phyloP scores from a whole-genome alignment of 176 grass and related monocot genomes.

The Alloteropsis semialata region DNA sequence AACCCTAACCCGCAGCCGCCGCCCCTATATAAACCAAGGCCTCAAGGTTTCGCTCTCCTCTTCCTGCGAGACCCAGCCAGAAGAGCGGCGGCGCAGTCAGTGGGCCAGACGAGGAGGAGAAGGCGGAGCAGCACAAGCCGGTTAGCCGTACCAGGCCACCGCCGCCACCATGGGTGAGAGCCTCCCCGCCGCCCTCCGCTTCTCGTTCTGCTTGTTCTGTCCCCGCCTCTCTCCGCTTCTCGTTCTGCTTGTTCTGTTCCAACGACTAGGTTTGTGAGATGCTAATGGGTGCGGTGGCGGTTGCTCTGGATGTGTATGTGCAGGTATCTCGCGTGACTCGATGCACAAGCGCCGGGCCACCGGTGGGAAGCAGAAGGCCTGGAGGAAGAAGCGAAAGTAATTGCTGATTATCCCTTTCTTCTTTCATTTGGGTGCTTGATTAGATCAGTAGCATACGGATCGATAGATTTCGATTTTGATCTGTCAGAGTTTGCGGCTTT shows the following conservation, averaged over 20 bases:
- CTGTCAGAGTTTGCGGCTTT: no score
- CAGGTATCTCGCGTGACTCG: conserved; percentile 66
- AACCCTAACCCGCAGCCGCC: conserved; percentile 16
- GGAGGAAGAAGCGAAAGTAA: conserved; percentile 58
- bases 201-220: background rate
- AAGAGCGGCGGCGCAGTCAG: conserved; percentile 42
- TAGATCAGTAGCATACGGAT: no score
- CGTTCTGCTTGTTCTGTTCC: background rate
- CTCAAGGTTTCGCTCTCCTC: conserved; percentile 9
- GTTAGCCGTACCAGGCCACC: background rate
- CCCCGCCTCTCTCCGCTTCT: no score
- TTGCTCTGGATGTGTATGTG: background rate
- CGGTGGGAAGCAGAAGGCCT: conserved; percentile 52
- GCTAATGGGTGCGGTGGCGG: background rate
- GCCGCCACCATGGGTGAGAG: conserved; percentile 39
- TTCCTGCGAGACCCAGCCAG: background rate
- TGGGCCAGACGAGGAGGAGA: conserved; percentile 5
- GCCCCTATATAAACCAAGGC: background rate
- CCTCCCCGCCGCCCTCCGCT: no score
- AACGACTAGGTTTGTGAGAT: background rate
- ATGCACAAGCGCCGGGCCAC: conserved; percentile 67
- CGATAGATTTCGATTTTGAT: no score
- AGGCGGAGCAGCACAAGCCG: conserved; percentile 2
- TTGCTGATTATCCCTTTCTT: background rate
- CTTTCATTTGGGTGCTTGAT: no score